These are phyloP conservation scores for Neocucurbitaria cava DNA, from an alignment of 2,329 filamentous ascomycete species.

Conservation along the genomic window DNA sequence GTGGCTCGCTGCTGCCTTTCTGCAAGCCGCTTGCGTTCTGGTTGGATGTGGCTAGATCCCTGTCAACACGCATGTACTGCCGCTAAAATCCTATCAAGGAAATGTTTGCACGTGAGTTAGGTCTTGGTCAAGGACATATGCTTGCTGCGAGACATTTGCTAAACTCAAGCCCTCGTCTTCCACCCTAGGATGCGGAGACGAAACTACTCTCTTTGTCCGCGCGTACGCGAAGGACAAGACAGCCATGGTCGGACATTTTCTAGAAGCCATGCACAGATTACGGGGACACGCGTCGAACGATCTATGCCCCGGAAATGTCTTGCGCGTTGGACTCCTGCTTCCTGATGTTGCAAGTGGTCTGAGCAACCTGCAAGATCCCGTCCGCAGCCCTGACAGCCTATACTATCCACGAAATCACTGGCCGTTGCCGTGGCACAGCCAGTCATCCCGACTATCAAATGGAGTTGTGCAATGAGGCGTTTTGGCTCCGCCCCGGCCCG, in stretches of 20 bases:
- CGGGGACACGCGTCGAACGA: constrained; percentile 20
- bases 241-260: constrained; percentile 10
- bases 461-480: constrained; percentile 27
- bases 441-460: constrained; percentile 26
- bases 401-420: constrained; percentile 27
- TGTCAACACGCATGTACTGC: constrained; percentile 8
- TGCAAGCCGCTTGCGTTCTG: constrained; percentile 21
- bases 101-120: constrained; percentile 29
- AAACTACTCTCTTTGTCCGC: neutral
- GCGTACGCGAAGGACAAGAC: neutral
- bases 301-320: neutral
- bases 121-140: constrained; percentile 3
- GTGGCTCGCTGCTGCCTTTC: constrained; percentile 23
- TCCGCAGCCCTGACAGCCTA: constrained; percentile 14
- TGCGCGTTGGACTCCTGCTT: constrained; percentile 8
- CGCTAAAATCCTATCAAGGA: constrained; percentile 6
- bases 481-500: constrained; percentile 19
- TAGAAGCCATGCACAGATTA: constrained; percentile 29
- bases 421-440: constrained; percentile 31
- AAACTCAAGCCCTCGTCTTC: neutral
- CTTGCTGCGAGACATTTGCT: constrained; percentile 7
- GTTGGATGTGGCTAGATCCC: constrained; percentile 7
- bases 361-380: constrained; percentile 35
- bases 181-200: neutral
- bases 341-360: constrained; percentile 24